Conservation (phyloP, 1,284 basidiomycete species). For the Marasmius fiardii region DNA sequence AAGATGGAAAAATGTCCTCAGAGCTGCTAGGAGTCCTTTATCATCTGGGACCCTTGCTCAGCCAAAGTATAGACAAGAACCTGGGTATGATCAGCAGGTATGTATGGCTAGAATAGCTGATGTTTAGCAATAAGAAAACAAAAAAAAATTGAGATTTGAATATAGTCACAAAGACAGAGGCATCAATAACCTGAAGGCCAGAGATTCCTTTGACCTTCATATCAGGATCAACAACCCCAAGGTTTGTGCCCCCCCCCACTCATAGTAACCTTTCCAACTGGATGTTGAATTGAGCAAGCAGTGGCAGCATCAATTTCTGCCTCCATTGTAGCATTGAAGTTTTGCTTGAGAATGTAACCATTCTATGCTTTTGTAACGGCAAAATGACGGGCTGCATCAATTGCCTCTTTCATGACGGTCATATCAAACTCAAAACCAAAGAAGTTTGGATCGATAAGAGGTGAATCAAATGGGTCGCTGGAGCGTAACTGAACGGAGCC, state of each 20-base stretch:
- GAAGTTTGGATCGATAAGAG: slow-evolving; percentile 24
- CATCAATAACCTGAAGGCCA: slow-evolving; percentile 34
- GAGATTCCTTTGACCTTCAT: slow-evolving; percentile 33
- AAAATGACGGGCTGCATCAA: slow-evolving; percentile 21
- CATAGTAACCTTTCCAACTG: slow-evolving; percentile 27
- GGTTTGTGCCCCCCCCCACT: slow-evolving; percentile 16
- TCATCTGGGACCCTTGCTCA: not conserved
- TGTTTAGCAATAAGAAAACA: too few species aligned
- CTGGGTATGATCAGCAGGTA: not conserved
- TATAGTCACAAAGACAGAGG: slow-evolving; percentile 26
- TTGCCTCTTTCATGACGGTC: slow-evolving; percentile 16
- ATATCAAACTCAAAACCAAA: slow-evolving; percentile 23
- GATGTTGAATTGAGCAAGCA: slow-evolving; percentile 22
- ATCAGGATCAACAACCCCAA: slow-evolving; percentile 48
- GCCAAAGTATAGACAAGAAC: not conserved
- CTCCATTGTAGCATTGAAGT: slow-evolving; percentile 20
- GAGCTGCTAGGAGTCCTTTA: too few species aligned
- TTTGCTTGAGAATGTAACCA: slow-evolving; percentile 19
- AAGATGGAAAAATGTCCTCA: too few species aligned
- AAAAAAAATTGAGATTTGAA: too few species aligned
- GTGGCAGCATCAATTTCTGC: slow-evolving; percentile 19
- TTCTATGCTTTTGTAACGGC: slow-evolving; percentile 19
- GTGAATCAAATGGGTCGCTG: slow-evolving; percentile 21
- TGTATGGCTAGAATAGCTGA: too few species aligned
- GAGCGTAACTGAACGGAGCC: slow-evolving; percentile 32